These are phyloP conservation scores for Neofusicoccum laricinum DNA, from an alignment of 2,329 filamentous ascomycete species.

Conservation along the genomic window DNA sequence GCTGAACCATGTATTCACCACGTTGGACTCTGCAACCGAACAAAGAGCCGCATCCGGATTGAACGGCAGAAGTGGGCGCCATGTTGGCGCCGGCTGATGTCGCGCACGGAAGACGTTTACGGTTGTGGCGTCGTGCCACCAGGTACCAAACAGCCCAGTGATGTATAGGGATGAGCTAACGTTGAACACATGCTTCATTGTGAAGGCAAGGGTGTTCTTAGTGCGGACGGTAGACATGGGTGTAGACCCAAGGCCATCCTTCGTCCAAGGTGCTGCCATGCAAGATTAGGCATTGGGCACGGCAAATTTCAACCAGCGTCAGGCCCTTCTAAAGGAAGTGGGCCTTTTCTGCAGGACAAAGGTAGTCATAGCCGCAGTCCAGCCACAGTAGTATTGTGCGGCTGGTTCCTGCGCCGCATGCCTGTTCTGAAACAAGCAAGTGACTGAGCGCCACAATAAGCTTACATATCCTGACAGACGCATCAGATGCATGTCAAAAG, in stretches of 20 bases:
- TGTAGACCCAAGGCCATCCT: not conserved
- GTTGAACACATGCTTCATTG: not conserved
- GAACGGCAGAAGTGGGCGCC: not conserved
- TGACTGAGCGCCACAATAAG: not conserved
- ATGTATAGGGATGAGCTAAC: not conserved
- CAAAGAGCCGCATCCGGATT: not conserved
- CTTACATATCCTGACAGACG: not conserved
- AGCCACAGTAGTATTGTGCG: too few relatives aligned
- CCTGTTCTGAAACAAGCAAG: not conserved
- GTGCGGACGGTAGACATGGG: not conserved
- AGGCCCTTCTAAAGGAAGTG: too few relatives aligned
- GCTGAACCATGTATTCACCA: not conserved
- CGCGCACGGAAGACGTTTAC: not conserved
- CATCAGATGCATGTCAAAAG: not conserved
- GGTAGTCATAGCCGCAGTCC: too few relatives aligned
- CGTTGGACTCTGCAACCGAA: not conserved
- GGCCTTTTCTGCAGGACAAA: too few relatives aligned
- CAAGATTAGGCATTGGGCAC: too few relatives aligned
- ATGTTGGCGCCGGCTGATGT: constrained; percentile 1
- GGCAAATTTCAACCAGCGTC: not conserved
- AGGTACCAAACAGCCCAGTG: not conserved
- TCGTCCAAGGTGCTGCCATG: too few relatives aligned
- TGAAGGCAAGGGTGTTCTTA: not conserved
- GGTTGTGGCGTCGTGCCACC: not conserved
- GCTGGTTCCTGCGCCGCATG: too few relatives aligned